Evolutionary conservation across 2,329 filamentous ascomycete genomes (phyloP), one percentile per base, ranked within the genome.

Genomic region (Clonostachys chloroleuca): DNA sequence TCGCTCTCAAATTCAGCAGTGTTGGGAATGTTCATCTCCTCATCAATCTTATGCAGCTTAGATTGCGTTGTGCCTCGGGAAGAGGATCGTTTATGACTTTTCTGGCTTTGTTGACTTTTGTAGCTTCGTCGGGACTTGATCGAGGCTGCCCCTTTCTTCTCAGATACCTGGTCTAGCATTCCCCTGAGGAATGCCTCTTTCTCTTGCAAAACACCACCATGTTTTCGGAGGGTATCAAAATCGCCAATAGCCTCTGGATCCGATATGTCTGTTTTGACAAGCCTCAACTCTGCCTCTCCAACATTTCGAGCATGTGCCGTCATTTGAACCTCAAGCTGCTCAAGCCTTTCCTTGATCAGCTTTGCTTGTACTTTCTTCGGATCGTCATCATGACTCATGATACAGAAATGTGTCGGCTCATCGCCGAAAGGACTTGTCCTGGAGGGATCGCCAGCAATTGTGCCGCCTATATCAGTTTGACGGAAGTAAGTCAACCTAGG

Each of bases 401-500:
- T 89, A 67, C 95, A 99, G 54, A 89, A 84, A 66, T 99, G 95
- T 0, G 92, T 96, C 1, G 89, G 86, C 63, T 99, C 94, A 45
- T 95, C 80, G 12, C 94, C 95, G 63, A 99, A 99, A 0, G 88
- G 85, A 63, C 92, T 97, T 13, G 84, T 90, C 39, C 91, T 78
- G 47, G 89, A 85, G 9, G 87, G 80, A 57, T 95, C 89, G n/a
- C 87, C 86, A 44, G 84, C 81, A 51, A 91, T 90, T 18, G 83
- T 79, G 50, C 89, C 85, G 14, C 83, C 84, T 61, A 96, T 94
- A 57, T 99, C 94, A 2, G 94, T 99, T 66, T 99, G 91, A 34
- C 94, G 83, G 73, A 96, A 96, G 65, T 99, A 99, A 1, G 94
- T 97, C 59, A 99, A 88, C 2, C 94, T 83, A n/a, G 94, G 95